These are phyloP conservation scores for Tylopilus vinaceipallidus DNA, from an alignment of 768 basidiomycete species.

Conservation along the genomic window DNA sequence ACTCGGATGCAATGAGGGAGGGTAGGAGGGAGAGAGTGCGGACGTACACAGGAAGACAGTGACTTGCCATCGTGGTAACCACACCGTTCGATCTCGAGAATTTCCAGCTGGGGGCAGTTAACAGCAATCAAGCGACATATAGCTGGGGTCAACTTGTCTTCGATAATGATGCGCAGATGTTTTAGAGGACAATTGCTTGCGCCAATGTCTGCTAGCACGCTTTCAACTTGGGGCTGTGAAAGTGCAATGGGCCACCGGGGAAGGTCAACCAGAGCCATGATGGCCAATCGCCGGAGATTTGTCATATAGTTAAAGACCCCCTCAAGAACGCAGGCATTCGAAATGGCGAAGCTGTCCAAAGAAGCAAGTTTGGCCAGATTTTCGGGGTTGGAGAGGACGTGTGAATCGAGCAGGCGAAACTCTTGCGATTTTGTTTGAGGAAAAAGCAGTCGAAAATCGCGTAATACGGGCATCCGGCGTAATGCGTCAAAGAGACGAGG, in stretches of 20 bases:
- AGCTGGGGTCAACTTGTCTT: slow-evolving; percentile 34
- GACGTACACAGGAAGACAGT: slow-evolving; percentile 34
- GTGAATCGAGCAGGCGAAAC: slow-evolving; percentile 27
- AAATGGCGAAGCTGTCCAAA: slow-evolving; percentile 34
- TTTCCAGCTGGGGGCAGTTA: slow-evolving; percentile 31
- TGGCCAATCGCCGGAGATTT: slow-evolving; percentile 29
- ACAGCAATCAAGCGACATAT: slow-evolving; percentile 30
- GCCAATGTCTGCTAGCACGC: slow-evolving; percentile 28
- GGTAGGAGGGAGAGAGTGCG: slow-evolving; percentile 15
- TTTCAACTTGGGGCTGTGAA: slow-evolving; percentile 32
- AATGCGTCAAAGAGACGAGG: slow-evolving; percentile 29
- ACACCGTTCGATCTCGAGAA: slow-evolving; percentile 35
- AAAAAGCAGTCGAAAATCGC: slow-evolving; percentile 33
- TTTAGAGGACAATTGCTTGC: slow-evolving; percentile 33
- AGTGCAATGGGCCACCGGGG: slow-evolving; percentile 38
- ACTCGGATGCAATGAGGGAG: slow-evolving; percentile 11
- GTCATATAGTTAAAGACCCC: slow-evolving; percentile 31
- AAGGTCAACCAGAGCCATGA: slow-evolving; percentile 34
- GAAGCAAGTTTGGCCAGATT: slow-evolving; percentile 32
- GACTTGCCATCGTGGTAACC: slow-evolving; percentile 39
- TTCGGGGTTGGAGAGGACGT: slow-evolving; percentile 17
- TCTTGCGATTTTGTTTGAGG: slow-evolving; percentile 28
- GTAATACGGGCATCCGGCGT: slow-evolving; percentile 29
- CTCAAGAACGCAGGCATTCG: slow-evolving; percentile 32
- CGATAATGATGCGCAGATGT: slow-evolving; percentile 35